Percentiles rank a stretch among this genome's conserved stretches.
Evolutionary conservation across 2,329 filamentous ascomycete species (phyloP).

Genomic region (Aureobasidium melanogenum): DNA sequence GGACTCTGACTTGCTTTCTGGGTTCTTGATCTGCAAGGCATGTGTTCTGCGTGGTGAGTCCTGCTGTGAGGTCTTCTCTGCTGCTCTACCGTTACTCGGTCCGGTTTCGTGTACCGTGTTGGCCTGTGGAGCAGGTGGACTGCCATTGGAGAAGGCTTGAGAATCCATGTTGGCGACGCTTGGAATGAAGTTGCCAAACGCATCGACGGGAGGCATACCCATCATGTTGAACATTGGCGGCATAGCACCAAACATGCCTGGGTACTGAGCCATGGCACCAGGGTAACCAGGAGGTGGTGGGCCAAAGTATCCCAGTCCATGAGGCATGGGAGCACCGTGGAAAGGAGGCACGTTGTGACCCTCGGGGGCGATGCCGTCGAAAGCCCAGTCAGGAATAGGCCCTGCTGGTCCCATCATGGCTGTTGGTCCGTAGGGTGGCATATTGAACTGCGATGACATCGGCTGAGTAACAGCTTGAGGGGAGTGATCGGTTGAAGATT

Average conservation of each 20-base stretch:
- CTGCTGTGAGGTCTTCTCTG: background rate
- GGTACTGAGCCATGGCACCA: background rate
- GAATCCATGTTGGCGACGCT: background rate
- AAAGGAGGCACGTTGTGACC: slow-evolving; percentile 1
- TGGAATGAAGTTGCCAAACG: background rate
- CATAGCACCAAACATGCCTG: background rate
- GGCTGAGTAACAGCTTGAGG: background rate
- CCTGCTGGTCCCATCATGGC: slow-evolving; percentile 1
- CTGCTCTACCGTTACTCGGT: background rate
- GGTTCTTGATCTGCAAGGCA: slow-evolving; percentile 27
- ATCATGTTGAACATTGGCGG: slow-evolving; percentile 11
- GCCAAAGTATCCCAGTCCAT: background rate
- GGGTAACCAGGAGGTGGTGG: background rate
- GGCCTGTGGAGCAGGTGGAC: background rate
- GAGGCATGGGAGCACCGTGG: background rate
- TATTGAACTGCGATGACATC: background rate
- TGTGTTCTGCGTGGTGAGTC: slow-evolving; percentile 19
- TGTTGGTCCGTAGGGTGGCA: slow-evolving; percentile 1
- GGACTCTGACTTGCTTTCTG: slow-evolving; percentile 17
- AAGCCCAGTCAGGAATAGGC: slow-evolving; percentile 4
- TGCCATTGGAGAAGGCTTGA: slow-evolving; percentile 3
- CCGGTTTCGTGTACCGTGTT: background rate
- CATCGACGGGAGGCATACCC: slow-evolving; percentile 10
- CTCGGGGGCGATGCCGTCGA: slow-evolving; percentile 6
- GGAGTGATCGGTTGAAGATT: background rate